phyloP scores from a whole-genome alignment of 176 grass and related monocot species.

The Hsuehochloa calcarea region DNA sequence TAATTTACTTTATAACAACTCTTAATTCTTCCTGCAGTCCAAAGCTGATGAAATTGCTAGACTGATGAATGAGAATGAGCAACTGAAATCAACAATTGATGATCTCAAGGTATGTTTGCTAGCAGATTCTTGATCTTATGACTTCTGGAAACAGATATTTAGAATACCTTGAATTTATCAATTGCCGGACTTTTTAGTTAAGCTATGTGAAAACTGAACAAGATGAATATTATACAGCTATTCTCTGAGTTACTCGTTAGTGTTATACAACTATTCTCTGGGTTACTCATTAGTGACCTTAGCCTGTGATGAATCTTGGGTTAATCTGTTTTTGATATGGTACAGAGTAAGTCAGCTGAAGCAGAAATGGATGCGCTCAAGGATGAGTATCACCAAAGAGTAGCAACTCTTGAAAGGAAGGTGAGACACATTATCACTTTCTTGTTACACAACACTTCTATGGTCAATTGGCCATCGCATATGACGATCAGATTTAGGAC shows the following conservation, averaged over 20 bases:
- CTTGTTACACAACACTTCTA: background rate
- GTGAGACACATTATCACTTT: conserved; percentile 34
- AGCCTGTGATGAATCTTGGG: conserved; percentile 20
- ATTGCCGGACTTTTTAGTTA: background rate
- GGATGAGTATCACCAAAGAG: conserved; percentile 95
- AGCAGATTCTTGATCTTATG: conserved; percentile 11
- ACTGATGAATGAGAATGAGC: conserved; percentile 93
- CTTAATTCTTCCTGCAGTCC: conserved; percentile 53
- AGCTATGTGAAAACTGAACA: conserved; percentile 11
- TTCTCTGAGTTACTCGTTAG: background rate
- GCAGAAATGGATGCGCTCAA: conserved; percentile 79
- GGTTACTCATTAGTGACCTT: background rate
- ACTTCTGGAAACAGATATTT: conserved; percentile 18
- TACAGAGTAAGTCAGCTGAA: conserved; percentile 76
- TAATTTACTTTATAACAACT: conserved; percentile 10
- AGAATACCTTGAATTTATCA: background rate
- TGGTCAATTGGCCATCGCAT: background rate
- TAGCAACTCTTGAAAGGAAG: conserved; percentile 99
- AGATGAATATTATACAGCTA: conserved; percentile 2
- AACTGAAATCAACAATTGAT: conserved; percentile 79
- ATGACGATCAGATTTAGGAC: background rate
- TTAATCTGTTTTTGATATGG: conserved; percentile 26
- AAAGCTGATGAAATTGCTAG: conserved; percentile 98
- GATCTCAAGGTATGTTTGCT: conserved; percentile 82
- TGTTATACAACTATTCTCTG: background rate